phyloP scores from a whole-genome alignment of 768 basidiomycete genomes.

The Mycena haematopus region DNA sequence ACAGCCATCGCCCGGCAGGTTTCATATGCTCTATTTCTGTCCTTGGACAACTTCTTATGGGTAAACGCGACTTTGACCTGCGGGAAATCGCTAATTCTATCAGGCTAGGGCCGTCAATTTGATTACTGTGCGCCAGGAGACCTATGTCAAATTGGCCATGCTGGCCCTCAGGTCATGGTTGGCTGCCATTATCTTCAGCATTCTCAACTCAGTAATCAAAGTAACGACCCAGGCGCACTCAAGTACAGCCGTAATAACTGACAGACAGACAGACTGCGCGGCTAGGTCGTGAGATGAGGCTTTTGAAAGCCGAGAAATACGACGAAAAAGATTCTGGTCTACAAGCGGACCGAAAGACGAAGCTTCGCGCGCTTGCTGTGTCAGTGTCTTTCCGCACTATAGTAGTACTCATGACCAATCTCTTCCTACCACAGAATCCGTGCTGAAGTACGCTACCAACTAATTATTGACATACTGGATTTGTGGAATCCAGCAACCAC shows the following conservation, averaged over 20 bases:
- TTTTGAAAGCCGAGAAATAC: conserved; percentile 50
- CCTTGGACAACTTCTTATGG: conserved; percentile 87
- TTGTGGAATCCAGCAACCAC: conserved; percentile 89
- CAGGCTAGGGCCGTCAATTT: conserved; percentile 75
- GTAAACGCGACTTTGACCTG: conserved; percentile 44
- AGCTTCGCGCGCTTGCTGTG: conserved; percentile 62
- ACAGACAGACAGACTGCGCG: conserved; percentile 56
- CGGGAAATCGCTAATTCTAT: background rate
- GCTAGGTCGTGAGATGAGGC: conserved; percentile 64
- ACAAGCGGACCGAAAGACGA: conserved; percentile 68
- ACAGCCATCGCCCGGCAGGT: conserved; percentile 84
- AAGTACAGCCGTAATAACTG: background rate
- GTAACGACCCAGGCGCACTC: conserved; percentile 40
- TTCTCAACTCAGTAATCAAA: conserved; percentile 75
- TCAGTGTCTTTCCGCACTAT: conserved; percentile 38
- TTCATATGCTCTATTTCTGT: conserved; percentile 86
- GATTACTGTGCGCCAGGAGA: conserved; percentile 63
- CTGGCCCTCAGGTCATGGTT: conserved; percentile 87
- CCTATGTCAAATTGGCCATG: conserved; percentile 63
- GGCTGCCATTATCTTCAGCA: conserved; percentile 82
- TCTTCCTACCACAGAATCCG: conserved; percentile 53
- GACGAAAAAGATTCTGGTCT: conserved; percentile 73
- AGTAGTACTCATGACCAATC: background rate
- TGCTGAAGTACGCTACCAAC: conserved; percentile 73
- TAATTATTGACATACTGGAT: conserved; percentile 85